phyloP scores from a whole-genome alignment of 371 early-diverging fungal species.

The Amoeboaphelidium protococcarum region DNA sequence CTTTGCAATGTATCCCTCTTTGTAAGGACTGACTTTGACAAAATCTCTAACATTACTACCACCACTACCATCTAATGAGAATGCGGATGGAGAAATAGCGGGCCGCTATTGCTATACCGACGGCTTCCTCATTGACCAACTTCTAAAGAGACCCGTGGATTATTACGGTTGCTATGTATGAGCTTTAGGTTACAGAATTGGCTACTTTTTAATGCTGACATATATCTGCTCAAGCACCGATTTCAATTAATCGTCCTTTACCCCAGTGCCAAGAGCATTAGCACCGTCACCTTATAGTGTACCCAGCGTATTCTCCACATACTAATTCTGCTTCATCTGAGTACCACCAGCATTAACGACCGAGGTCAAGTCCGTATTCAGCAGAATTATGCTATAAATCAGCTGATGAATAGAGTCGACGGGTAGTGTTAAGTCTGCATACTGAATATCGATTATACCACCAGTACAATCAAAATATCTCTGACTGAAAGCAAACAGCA shows the following conservation, averaged over 20 bases:
- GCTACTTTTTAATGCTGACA: slow-evolving; percentile 34
- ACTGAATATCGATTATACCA: not conserved
- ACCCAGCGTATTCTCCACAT: slow-evolving; percentile 18
- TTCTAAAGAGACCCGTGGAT: too few species aligned
- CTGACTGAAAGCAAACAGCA: slow-evolving; percentile 46
- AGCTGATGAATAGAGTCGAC: slow-evolving; percentile 37
- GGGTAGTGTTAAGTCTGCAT: not conserved
- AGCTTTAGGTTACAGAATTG: slow-evolving; percentile 46
- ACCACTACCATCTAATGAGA: too few species aligned
- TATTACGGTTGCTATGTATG: too few species aligned
- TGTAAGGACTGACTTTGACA: too few species aligned
- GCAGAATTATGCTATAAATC: slow-evolving; percentile 48
- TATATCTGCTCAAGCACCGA: slow-evolving; percentile 32
- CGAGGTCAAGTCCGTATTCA: slow-evolving; percentile 77
- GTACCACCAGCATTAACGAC: slow-evolving; percentile 18
- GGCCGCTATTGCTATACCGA: too few species aligned
- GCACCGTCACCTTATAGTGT: slow-evolving; percentile 5
- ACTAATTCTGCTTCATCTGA: slow-evolving; percentile 20
- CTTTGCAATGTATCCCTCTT: too few species aligned
- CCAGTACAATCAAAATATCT: slow-evolving; percentile 58
- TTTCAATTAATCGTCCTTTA: slow-evolving; percentile 2
- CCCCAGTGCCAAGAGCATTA: not conserved
- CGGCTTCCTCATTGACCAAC: too few species aligned
- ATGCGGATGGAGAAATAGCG: too few species aligned
- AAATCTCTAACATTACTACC: too few species aligned